Evolutionary conservation across 495 filamentous ascomycete species (phyloP), one percentile per base, ranked within the genome.

Genomic region (Podospora pseudopauciseta): DNA sequence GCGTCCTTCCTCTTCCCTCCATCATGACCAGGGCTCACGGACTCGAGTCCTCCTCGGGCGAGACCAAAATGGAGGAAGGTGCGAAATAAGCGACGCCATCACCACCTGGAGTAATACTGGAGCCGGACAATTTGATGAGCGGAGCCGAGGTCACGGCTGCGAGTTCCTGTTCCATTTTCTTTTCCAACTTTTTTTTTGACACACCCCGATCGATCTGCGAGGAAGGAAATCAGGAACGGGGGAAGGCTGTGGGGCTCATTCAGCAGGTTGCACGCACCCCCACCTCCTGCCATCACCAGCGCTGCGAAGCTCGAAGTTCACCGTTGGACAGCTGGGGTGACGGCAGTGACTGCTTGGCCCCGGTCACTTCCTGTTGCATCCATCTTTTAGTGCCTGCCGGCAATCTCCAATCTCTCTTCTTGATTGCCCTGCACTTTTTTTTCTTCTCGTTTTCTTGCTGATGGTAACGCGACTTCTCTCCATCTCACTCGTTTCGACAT

Each of bases 321-420:
- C 30, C 30, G 61, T 32, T 32, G 28, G 23, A 19, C 61, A 49
- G 32, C 27, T 28, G 27, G 13, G 61, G 32, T 39, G 30, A 32
- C 61, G 61, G 61, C 61, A 63, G 61, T 63, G 13, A 5, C 26
- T 44, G 9, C 28, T 32, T 32, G 27, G 61, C n/a, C 61, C 61
- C 19, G 16, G 61, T 44, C 61, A 30, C 18, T 62, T 62, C 32
- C 20, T 34, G 27, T 20, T 28, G 16, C 11, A 18, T 19, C n/a
- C 32, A 44, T 15, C 32, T 63, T 63, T 19, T 63, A 63, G 61
- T 63, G 61, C 61, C 61, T 49, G 61, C 61, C 28, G 61, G 61
- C 20, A 63, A 61, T 34, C 32, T 63, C 30, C 20, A 63, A 61
- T 34, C 32, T 63, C 30, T 28, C 34, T 32, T 15, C 32, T 63